phyloP scores from a whole-genome alignment of 169 alveolate genomes.

The Theileria sp. region DNA sequence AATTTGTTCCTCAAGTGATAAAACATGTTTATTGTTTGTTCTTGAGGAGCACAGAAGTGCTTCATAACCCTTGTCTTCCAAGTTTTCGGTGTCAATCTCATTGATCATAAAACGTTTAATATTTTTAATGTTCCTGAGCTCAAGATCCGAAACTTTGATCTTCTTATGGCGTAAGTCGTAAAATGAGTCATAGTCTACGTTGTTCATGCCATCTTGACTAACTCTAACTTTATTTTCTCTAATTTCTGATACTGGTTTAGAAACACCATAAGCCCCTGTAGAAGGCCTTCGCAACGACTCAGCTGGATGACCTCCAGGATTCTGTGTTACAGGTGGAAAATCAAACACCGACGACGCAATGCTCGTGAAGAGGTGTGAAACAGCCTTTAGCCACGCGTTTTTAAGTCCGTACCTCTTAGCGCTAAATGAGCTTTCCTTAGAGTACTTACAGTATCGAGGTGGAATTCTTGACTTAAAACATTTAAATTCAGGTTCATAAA shows the following conservation, averaged over 20 bases:
- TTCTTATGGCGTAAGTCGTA: not conserved
- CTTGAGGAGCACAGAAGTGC: conserved; percentile 10
- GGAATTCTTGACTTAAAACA: conserved; percentile 12
- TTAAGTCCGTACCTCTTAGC: conserved; percentile 18
- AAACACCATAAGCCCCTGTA: not conserved
- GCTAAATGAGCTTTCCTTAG: conserved; percentile 6
- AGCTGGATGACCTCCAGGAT: not conserved
- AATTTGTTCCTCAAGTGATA: conserved; percentile 8
- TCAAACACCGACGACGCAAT: not conserved
- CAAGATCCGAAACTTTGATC: not conserved
- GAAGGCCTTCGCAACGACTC: not conserved
- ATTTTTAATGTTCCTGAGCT: not conserved
- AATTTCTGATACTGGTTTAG: not conserved
- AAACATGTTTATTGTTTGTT: not conserved
- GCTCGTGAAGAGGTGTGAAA: conserved; percentile 1
- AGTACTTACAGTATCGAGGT: not conserved
- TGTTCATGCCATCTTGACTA: not conserved
- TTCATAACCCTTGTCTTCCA: conserved; percentile 8
- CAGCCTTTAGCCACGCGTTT: conserved; percentile 39
- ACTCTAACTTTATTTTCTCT: not conserved
- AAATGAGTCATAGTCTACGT: not conserved
- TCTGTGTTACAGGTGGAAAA: not conserved
- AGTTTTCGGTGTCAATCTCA: not conserved
- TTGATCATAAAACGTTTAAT: not conserved
- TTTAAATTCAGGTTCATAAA: conserved; percentile 3